Percentiles rank a stretch among this genome's conserved stretches.
These are phyloP conservation scores for Trichoderma gracile DNA, from an alignment of 2,329 filamentous ascomycete genomes.

Conservation along the genomic window DNA sequence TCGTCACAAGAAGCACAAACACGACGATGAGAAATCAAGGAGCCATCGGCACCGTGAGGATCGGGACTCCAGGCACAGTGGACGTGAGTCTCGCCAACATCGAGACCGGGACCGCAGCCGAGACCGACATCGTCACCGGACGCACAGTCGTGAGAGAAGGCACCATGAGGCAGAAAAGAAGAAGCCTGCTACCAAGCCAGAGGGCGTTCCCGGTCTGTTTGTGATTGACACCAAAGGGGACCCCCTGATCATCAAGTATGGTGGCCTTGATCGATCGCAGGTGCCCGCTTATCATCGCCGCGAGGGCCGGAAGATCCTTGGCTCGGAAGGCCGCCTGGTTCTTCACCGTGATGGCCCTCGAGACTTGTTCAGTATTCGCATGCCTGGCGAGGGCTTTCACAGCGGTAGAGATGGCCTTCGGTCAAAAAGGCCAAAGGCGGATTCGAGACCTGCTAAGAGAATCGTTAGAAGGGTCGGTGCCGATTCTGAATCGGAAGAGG, in stretches of 20 bases:
- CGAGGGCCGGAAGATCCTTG: conserved; percentile 71
- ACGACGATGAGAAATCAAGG: conserved; percentile 20
- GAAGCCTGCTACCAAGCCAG: background rate
- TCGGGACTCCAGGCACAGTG: conserved; percentile 26
- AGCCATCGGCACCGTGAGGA: conserved; percentile 25
- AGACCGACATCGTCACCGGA: conserved; percentile 1
- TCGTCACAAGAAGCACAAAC: conserved; percentile 28
- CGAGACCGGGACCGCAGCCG: background rate
- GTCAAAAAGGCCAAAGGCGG: conserved; percentile 43
- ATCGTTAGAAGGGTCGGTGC: conserved; percentile 34
- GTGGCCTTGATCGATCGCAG: conserved; percentile 68
- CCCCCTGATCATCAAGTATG: conserved; percentile 71
- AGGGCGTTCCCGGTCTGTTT: conserved; percentile 45
- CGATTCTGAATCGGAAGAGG: conserved; percentile 30
- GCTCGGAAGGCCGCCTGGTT: conserved; percentile 57
- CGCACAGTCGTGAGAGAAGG: conserved; percentile 15
- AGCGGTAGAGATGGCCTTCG: conserved; percentile 51
- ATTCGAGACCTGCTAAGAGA: conserved; percentile 45
- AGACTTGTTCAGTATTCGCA: conserved; percentile 55
- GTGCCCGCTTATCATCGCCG: conserved; percentile 70
- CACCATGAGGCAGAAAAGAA: conserved; percentile 1
- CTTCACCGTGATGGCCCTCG: conserved; percentile 67
- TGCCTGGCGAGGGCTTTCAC: conserved; percentile 44
- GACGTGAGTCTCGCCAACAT: conserved; percentile 29
- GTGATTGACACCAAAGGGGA: conserved; percentile 76